These are phyloP conservation scores for Cryptococcus sp. DNA, from an alignment of 1,284 basidiomycete species.

Conservation along the genomic window DNA sequence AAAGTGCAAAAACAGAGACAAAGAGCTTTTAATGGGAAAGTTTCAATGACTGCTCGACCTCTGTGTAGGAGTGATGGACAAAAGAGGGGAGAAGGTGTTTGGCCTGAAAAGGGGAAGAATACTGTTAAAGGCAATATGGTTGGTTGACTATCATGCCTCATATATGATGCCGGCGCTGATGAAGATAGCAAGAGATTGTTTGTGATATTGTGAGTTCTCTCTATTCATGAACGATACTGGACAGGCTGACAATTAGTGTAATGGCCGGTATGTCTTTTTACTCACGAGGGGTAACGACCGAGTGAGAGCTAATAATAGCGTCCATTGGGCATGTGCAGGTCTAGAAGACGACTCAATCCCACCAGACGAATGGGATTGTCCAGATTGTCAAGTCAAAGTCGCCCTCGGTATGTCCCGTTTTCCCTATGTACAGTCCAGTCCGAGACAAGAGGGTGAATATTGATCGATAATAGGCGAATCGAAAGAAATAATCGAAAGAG, in stretches of 20 bases:
- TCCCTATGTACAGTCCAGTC: not conserved
- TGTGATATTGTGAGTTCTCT: conserved; percentile 6
- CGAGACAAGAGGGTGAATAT: too few species aligned
- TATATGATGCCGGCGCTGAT: not conserved
- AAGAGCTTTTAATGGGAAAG: too few species aligned
- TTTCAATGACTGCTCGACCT: too few species aligned
- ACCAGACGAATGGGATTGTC: conserved; percentile 15
- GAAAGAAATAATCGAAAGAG: not conserved
- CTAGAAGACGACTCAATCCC: conserved; percentile 6
- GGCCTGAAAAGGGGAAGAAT: conserved; percentile 14
- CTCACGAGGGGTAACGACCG: not conserved
- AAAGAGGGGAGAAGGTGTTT: conserved; percentile 1
- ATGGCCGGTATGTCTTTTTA: conserved; percentile 8
- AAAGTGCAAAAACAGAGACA: too few species aligned
- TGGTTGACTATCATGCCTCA: not conserved
- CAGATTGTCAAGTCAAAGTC: conserved; percentile 9
- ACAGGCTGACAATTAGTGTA: not conserved
- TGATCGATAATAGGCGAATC: not conserved
- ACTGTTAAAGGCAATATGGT: conserved; percentile 18
- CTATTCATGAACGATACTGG: not conserved
- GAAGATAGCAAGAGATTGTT: conserved; percentile 7
- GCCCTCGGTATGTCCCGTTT: not conserved
- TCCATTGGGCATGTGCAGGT: conserved; percentile 22
- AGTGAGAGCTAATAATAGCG: conserved; percentile 8
- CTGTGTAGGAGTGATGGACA: not conserved